These are phyloP conservation scores for Aquilaria yunnanensis DNA, from an alignment of 345 rosid species.

Conservation along the genomic window DNA sequence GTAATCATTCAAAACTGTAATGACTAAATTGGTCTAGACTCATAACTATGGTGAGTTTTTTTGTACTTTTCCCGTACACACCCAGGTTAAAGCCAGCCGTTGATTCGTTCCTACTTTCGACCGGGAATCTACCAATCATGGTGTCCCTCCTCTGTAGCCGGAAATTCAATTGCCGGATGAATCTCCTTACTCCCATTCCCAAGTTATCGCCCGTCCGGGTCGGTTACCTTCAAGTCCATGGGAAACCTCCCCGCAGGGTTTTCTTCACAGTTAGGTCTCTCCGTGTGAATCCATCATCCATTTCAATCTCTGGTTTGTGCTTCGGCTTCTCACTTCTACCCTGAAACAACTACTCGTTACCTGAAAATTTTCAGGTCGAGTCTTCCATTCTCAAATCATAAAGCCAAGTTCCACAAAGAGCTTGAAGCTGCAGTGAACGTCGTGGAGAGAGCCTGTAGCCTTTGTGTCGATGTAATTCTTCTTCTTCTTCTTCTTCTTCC, in stretches of 20 bases:
- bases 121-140: too few relatives aligned
- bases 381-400: slow-evolving; percentile 55
- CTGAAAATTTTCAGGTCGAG: slow-evolving; percentile 31
- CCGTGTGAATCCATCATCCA: neutral
- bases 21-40: too few relatives aligned
- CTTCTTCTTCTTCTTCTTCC: neutral
- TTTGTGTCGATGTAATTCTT: slow-evolving; percentile 58
- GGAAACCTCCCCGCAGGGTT: slow-evolving; percentile 18
- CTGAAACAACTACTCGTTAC: neutral
- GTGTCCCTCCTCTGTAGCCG: neutral
- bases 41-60: too few relatives aligned
- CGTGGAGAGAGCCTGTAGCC: slow-evolving; percentile 76
- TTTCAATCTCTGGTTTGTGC: slow-evolving; percentile 6
- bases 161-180: slow-evolving; percentile 23
- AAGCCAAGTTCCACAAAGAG: slow-evolving; percentile 64
- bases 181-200: slow-evolving; percentile 32
- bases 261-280: slow-evolving; percentile 40
- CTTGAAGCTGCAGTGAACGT: slow-evolving; percentile 64
- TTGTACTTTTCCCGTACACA: too few relatives aligned
- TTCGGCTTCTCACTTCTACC: neutral
- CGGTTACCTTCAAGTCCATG: slow-evolving; percentile 9
- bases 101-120: too few relatives aligned
- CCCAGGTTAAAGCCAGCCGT: too few relatives aligned
- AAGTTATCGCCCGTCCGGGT: slow-evolving; percentile 35
- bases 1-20: too few relatives aligned